Percentiles rank a stretch among this genome's conserved stretches.
Conservation (phyloP, 306 rosid genomes). For the Cucurbita pepo region DNA sequence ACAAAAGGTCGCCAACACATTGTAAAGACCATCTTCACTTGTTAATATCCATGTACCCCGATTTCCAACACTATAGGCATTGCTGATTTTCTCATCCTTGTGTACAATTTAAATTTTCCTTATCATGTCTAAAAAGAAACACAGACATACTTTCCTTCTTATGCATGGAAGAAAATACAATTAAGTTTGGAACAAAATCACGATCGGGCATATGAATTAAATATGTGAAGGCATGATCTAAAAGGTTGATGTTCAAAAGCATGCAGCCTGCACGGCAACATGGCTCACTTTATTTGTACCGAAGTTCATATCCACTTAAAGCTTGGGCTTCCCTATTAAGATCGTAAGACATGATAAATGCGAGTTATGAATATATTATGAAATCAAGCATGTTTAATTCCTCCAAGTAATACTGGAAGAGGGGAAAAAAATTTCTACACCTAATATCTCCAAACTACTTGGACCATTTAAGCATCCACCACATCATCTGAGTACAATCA, state of each 20-base stretch:
- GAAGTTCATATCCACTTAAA: background rate
- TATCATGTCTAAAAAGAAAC: too few relatives aligned
- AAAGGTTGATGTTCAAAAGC: background rate
- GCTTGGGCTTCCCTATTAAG: background rate
- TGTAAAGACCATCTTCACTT: background rate
- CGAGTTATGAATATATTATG: background rate
- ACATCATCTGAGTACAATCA: background rate
- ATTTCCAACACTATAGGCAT: background rate
- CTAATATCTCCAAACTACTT: background rate
- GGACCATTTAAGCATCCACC: background rate
- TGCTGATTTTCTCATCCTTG: background rate
- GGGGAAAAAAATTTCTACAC: background rate
- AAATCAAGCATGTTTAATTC: background rate
- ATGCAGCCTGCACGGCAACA: background rate
- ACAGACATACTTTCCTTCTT: background rate
- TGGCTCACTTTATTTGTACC: background rate
- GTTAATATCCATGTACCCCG: background rate
- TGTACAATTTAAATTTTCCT: background rate
- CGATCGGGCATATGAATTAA: background rate
- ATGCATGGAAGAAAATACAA: background rate
- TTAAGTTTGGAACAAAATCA: background rate
- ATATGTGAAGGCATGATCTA: background rate
- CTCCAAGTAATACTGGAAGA: background rate
- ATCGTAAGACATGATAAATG: background rate
- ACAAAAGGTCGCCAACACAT: background rate